Base-by-base conservation (phyloP, 2,329 filamentous ascomycete species). In the Pyrenochaeta sp. region DNA sequence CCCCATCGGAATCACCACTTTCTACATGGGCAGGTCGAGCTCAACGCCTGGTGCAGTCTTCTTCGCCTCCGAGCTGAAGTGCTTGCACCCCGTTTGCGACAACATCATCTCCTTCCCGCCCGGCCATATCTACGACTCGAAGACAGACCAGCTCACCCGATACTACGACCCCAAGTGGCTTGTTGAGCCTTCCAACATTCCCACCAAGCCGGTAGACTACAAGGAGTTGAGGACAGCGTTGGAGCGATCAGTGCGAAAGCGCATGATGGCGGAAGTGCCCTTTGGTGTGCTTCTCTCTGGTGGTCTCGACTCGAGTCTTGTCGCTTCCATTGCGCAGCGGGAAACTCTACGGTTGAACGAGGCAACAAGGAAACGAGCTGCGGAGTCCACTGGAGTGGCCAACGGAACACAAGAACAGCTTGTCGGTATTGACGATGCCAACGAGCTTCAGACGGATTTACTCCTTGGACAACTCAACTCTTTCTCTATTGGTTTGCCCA, bases 51-150 rank as follows among this genome's bases (percentile, higher is more conserved):
- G 88, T 52, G 87, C 95, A 30, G 90, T 94, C 55, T 99, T 94
- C 86, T 99, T 99, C 78, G 95, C 94, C 64, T 98, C 93, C 1
- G 95, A 99, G 84, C 82, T 99, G 72, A 99, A 99, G 84, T 96
- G 89, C 74, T 82, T 99, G 73, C 88, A 94, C 80, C 88, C 91
- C 13, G 93, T 98, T 48, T 99, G 95, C 84, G 95, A 99, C 85
- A 90, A 94, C 82, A 93, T 99, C 76, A 87, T 93, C 72, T 85
- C 91, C 27, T 99, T 99, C 84, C 95, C 94, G 61, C 95, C 95
- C 0, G 95, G 95, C 39, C 94, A 99, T 78, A 82, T 99, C 73
- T 99, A 92, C 82, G 95, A 99, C 83, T 98, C 94, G 73, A 90
- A 91, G 81, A 97, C 93, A 48, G 89, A 91, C 79, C 82, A 90